phyloP scores from a whole-genome alignment of 2,329 filamentous ascomycete genomes.

The Verticillium zaregamsianum region DNA sequence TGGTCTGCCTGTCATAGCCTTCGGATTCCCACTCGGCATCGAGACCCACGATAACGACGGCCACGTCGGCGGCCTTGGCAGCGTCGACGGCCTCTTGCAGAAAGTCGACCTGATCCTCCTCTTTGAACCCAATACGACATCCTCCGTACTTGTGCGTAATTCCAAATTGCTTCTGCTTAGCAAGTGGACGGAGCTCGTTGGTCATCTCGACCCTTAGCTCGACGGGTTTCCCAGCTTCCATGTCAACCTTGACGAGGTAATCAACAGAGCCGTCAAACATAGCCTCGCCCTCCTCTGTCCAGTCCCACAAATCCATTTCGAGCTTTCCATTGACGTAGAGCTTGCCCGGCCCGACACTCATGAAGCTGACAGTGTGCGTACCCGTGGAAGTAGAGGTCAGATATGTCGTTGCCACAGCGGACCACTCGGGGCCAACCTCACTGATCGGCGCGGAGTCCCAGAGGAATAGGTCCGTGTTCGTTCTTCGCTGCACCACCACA shows the following conservation, averaged over 20 bases:
- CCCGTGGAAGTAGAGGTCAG: conserved; percentile 56
- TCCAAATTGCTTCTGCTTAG: conserved; percentile 53
- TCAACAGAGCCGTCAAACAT: conserved; percentile 69
- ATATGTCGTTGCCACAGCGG: conserved; percentile 56
- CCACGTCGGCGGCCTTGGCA: conserved; percentile 61
- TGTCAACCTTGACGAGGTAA: conserved; percentile 55
- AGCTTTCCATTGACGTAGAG: conserved; percentile 57
- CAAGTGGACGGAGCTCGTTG: conserved; percentile 58
- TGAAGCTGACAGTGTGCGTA: conserved; percentile 63
- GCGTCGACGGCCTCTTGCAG: conserved; percentile 61
- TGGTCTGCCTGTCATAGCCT: conserved; percentile 68
- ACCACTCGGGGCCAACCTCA: conserved; percentile 59
- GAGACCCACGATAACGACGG: conserved; percentile 64
- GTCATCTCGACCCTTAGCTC: conserved; percentile 62
- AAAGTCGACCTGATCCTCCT: conserved; percentile 57
- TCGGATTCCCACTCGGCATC: conserved; percentile 75
- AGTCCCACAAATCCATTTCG: conserved; percentile 63
- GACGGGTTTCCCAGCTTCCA: conserved; percentile 55
- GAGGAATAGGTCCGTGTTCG: conserved; percentile 63
- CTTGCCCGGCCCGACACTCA: conserved; percentile 61
- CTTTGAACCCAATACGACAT: conserved; percentile 67
- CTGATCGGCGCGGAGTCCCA: conserved; percentile 64
- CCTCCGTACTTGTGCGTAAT: conserved; percentile 65
- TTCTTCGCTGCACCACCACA: conserved; percentile 52
- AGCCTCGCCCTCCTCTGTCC: conserved; percentile 64